Evolutionary conservation across 352 stramenopile species (phyloP), one percentile per base, ranked within the genome.

Genomic region (Phytophthora idaei): DNA sequence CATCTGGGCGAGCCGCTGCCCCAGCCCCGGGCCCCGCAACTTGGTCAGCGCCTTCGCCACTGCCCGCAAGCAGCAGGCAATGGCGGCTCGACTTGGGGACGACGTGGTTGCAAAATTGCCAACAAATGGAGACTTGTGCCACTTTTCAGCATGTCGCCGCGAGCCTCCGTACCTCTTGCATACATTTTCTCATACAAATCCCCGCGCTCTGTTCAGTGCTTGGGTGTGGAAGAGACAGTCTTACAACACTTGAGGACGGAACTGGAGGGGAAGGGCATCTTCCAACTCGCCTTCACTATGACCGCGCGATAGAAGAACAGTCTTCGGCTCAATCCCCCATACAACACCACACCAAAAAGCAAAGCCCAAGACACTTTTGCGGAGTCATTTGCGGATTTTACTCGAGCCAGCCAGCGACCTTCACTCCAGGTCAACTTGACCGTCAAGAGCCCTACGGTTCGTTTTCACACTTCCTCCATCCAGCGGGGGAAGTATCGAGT

Each of bases 361-460:
- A 37, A 31, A 56, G 12, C 25, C 44, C 25, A n/a, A 31, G 41
- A 10, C 34, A n/a, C 36, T 42, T 42, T 51, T 15, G 21, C 55
- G 41, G 21, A 65, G 36, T 76, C 72, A 80, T 77, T 80, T 66
- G 69, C 57, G 61, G 62, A 80, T 80, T 80, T 73, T 42, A 34
- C 58, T 64, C 56, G 8, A 34, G 64, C 58, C 54, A 63, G 36
- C 54, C 44, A 69, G 54, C 15, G 46, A 68, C 60, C 60, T 55
- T 63, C 64, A 67, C 53, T 70, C 59, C 32, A 39, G 31, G 15
- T 31, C 46, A 25, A 7, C 27, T 17, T 37, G 21, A 21, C 21
- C 21, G 21, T 21, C 44, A 21, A 27, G 36, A 42, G 36, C 36
- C 12, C 32, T 46, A 14, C 49, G 5, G 15, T n/a, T 34, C 31